Conservation (phyloP, 2,329 filamentous ascomycete genomes). For the Emmonsiellopsis sp. region DNA sequence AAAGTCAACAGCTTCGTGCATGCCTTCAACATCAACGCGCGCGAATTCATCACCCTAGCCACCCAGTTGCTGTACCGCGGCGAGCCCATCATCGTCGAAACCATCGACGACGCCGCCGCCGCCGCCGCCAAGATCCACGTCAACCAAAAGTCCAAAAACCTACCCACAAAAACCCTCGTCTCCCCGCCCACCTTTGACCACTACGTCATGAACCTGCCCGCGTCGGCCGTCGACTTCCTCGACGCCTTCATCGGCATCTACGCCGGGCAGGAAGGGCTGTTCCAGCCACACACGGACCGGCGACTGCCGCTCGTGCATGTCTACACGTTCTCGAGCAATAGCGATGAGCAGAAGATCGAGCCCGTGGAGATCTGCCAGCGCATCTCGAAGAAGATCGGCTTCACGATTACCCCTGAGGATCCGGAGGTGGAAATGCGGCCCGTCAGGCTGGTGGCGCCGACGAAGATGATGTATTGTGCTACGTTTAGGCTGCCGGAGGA, state of each 20-base stretch:
- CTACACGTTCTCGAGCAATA: conserved; percentile 88
- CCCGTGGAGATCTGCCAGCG: conserved; percentile 54
- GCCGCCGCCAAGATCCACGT: conserved; percentile 31
- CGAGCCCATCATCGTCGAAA: conserved; percentile 35
- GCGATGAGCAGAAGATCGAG: conserved; percentile 58
- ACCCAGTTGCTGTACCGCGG: conserved; percentile 45
- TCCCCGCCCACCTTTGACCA: conserved; percentile 70
- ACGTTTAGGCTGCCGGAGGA: conserved; percentile 75
- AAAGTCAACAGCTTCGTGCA: conserved; percentile 69
- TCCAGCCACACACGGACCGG: conserved; percentile 48
- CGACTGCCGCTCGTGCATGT: conserved; percentile 76
- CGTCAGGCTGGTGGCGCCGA: conserved; percentile 81
- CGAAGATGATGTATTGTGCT: conserved; percentile 95
- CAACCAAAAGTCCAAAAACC: conserved; percentile 15
- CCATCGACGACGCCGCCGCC: not conserved
- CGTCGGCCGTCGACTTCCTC: conserved; percentile 78
- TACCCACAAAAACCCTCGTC: conserved; percentile 12
- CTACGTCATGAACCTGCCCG: conserved; percentile 97
- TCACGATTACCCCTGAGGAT: conserved; percentile 47
- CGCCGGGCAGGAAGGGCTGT: conserved; percentile 56
- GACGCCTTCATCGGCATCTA: conserved; percentile 71
- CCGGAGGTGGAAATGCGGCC: conserved; percentile 47
- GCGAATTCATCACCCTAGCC: conserved; percentile 65
- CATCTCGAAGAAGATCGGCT: conserved; percentile 52
- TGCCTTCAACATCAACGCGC: conserved; percentile 73